Evolutionary conservation across 805 yeast species (phyloP).

Genomic region (Lachancea lanzarotensis): DNA sequence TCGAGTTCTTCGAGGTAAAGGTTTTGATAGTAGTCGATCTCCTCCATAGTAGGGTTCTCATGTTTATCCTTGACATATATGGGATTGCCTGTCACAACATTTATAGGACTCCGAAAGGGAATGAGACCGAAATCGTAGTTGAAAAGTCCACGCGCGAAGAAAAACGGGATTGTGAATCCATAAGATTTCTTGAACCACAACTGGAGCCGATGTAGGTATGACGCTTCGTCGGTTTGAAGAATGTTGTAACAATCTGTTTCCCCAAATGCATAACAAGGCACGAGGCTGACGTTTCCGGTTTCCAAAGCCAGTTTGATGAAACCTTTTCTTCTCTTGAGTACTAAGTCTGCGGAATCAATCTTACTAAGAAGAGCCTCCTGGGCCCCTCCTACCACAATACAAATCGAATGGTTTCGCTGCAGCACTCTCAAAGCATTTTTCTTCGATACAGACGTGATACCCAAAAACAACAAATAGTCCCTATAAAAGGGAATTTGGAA

Average conservation of each 20-base stretch:
- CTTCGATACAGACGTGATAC: slow-evolving; percentile 78
- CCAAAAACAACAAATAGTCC: slow-evolving; percentile 75
- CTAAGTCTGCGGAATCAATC: slow-evolving; percentile 56
- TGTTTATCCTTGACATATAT: slow-evolving; percentile 46
- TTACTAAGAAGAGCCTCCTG: slow-evolving; percentile 72
- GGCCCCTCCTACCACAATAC: slow-evolving; percentile 95
- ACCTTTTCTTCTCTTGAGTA: slow-evolving; percentile 74
- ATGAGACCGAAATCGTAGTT: slow-evolving; percentile 87
- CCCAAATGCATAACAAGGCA: slow-evolving; percentile 88
- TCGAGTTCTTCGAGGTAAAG: slow-evolving; percentile 59
- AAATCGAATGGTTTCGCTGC: slow-evolving; percentile 61
- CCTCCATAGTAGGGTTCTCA: slow-evolving; percentile 40
- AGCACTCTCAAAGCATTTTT: slow-evolving; percentile 62
- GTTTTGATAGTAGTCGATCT: slow-evolving; percentile 64
- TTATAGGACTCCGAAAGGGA: slow-evolving; percentile 76
- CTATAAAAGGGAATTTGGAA: slow-evolving; percentile 79
- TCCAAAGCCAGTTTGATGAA: slow-evolving; percentile 82
- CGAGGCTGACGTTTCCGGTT: slow-evolving; percentile 68
- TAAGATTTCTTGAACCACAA: slow-evolving; percentile 59
- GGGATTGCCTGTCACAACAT: slow-evolving; percentile 69
- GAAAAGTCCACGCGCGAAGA: slow-evolving; percentile 87
- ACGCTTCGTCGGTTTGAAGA: slow-evolving; percentile 37
- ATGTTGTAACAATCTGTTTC: slow-evolving; percentile 65
- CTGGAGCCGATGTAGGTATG: slow-evolving; percentile 54
- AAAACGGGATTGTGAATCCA: slow-evolving; percentile 85